Conservation (phyloP, 116 monocot species). For the Dioscorea cayenensis region DNA sequence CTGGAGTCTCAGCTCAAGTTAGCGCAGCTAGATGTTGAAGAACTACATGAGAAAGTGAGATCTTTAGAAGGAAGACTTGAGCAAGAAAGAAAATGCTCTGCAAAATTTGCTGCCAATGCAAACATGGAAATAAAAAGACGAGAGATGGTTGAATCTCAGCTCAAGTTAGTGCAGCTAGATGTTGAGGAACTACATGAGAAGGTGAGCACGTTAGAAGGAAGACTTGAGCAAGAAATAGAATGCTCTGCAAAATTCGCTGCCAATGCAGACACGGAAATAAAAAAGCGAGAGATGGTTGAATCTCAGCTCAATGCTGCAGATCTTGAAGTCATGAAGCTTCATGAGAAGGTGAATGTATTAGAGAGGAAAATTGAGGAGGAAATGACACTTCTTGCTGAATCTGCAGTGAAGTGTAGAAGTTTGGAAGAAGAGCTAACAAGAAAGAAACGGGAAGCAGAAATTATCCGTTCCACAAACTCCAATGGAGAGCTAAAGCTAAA, state of each 20-base stretch:
- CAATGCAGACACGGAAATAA: conserved; percentile 10
- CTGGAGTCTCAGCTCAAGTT: conserved; percentile 16
- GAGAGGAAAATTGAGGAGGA: conserved; percentile 13
- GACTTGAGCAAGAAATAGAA: conserved; percentile 29
- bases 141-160: conserved; percentile 8
- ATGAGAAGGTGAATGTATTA: conserved; percentile 8
- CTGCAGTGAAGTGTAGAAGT: conserved; percentile 25
- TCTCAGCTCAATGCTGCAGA: conserved; percentile 9
- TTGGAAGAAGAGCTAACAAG: conserved; percentile 36
- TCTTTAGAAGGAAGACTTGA: conserved; percentile 30
- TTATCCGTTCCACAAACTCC: conserved; percentile 13
- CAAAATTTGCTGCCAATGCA: conserved; percentile 4
- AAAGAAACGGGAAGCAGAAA: conserved; percentile 37
- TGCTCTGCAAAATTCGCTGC: conserved; percentile 13
- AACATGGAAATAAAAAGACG: conserved; percentile 11
- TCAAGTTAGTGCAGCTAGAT: conserved; percentile 20
- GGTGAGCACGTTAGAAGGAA: conserved; percentile 23
- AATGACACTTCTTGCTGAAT: conserved; percentile 5
- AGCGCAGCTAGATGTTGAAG: conserved; percentile 15
- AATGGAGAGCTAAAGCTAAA: conserved; percentile 49
- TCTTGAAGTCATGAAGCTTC: conserved; percentile 11
- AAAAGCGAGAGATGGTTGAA: conserved; percentile 11
- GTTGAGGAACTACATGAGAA: conserved; percentile 21
- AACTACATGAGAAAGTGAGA: conserved; percentile 21
- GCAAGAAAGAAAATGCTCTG: conserved; percentile 27